Evolutionary conservation across 495 filamentous ascomycete species (phyloP).

Genomic region (Tuber brumale): DNA sequence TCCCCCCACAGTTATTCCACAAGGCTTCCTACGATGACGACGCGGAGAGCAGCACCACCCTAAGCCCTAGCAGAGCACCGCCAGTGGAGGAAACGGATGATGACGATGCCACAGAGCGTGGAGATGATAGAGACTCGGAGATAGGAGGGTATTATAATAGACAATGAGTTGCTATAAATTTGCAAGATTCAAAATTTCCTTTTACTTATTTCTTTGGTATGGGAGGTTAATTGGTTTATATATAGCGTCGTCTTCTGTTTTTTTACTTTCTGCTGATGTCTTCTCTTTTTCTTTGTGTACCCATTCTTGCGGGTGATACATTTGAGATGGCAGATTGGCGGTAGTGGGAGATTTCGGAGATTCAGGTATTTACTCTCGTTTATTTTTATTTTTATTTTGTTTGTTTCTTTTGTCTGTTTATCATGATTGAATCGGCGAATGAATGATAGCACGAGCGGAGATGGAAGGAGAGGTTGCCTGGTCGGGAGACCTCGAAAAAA

Average conservation of each 20-base stretch:
- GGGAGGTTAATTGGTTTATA: background rate
- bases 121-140: constrained; percentile 29
- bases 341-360: background rate
- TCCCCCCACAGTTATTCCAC: constrained; percentile 21
- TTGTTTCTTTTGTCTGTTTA: background rate
- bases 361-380: background rate
- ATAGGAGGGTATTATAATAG: background rate
- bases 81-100: constrained; percentile 33
- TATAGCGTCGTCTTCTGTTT: background rate
- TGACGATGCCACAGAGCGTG: constrained; percentile 32
- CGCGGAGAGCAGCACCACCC: constrained; percentile 20
- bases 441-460: background rate
- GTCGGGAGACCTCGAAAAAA: background rate
- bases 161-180: background rate
- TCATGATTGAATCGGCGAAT: background rate
- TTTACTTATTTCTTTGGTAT: background rate
- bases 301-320: background rate
- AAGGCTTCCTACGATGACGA: constrained; percentile 36
- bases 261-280: background rate
- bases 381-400: background rate
- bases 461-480: background rate
- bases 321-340: background rate
- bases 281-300: background rate
- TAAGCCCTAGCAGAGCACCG: constrained; percentile 17
- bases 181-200: background rate